Percentiles rank a stretch among this genome's conserved stretches.
These are phyloP conservation scores for Cercospora citrullina DNA, from an alignment of 2,329 filamentous ascomycete species.

Conservation along the genomic window DNA sequence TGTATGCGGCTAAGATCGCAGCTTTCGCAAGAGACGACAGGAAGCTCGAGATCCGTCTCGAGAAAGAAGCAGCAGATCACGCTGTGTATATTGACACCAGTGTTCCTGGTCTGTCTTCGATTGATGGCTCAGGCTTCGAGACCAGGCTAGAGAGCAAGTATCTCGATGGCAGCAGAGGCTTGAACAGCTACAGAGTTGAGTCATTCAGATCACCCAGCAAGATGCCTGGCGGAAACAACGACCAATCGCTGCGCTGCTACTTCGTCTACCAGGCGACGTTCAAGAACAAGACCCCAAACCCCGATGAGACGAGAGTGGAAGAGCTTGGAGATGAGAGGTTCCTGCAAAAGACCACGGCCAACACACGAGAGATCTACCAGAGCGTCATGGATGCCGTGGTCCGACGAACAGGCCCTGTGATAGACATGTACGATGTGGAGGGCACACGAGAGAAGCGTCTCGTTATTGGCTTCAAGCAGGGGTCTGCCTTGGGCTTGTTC, in stretches of 20 bases:
- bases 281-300: conserved; percentile 68
- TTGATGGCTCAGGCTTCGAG: conserved; percentile 86
- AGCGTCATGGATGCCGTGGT: conserved; percentile 88
- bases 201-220: conserved; percentile 90
- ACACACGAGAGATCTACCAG: conserved; percentile 95
- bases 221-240: conserved; percentile 66
- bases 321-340: conserved; percentile 92
- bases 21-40: conserved; percentile 92
- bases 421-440: conserved; percentile 96
- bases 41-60: conserved; percentile 87
- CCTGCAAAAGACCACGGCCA: conserved; percentile 90
- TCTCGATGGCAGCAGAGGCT: conserved; percentile 71
- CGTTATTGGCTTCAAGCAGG: conserved; percentile 90
- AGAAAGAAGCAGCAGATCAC: conserved; percentile 92
- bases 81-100: conserved; percentile 99
- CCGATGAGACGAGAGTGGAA: conserved; percentile 83
- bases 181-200: conserved; percentile 85
- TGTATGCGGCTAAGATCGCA: conserved; percentile 95
- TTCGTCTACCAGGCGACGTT: conserved; percentile 98
- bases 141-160: conserved; percentile 93
- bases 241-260: conserved; percentile 90
- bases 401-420: conserved; percentile 83
- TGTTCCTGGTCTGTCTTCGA: conserved; percentile 75
- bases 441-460: conserved; percentile 87
- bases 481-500: conserved; percentile 90